Evolutionary conservation across 495 filamentous ascomycete species (phyloP).

Genomic region (Aspergillus baeticus): DNA sequence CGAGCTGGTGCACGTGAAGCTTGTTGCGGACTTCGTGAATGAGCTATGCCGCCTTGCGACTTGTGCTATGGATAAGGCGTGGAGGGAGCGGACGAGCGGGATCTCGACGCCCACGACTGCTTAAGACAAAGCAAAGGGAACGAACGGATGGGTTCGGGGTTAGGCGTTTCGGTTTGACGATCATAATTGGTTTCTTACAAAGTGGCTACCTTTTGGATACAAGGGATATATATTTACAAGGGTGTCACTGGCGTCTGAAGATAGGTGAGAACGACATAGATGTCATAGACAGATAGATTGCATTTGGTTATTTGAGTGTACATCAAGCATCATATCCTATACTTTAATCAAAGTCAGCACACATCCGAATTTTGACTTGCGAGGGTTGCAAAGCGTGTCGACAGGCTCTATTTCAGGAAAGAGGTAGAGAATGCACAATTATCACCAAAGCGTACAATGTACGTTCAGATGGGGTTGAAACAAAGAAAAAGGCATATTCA

Average conservation of each 20-base stretch:
- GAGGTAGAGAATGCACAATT: conserved; percentile 20
- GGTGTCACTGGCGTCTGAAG: too few relatives aligned
- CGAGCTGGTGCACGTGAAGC: conserved; percentile 45
- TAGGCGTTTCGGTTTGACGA: too few relatives aligned
- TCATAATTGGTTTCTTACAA: too few relatives aligned
- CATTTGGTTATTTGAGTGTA: background rate
- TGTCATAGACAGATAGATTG: background rate
- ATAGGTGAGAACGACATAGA: too few relatives aligned
- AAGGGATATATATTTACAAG: too few relatives aligned
- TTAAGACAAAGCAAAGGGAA: too few relatives aligned
- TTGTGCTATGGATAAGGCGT: conserved; percentile 45
- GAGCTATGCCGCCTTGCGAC: conserved; percentile 45
- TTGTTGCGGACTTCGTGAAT: conserved; percentile 47
- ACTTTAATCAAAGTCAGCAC: conserved; percentile 4
- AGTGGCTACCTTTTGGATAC: too few relatives aligned
- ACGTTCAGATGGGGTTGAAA: conserved; percentile 46
- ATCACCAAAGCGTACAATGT: conserved; percentile 31
- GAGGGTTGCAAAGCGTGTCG: background rate
- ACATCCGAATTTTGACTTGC: background rate
- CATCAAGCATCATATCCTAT: background rate
- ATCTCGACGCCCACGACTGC: background rate
- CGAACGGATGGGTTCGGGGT: too few relatives aligned
- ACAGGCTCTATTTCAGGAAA: conserved; percentile 21
- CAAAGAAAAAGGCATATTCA: conserved; percentile 41
- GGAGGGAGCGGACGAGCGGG: conserved; percentile 24